These are phyloP conservation scores for Quercus cerris DNA, from an alignment of 306 rosid species.

Conservation along the genomic window DNA sequence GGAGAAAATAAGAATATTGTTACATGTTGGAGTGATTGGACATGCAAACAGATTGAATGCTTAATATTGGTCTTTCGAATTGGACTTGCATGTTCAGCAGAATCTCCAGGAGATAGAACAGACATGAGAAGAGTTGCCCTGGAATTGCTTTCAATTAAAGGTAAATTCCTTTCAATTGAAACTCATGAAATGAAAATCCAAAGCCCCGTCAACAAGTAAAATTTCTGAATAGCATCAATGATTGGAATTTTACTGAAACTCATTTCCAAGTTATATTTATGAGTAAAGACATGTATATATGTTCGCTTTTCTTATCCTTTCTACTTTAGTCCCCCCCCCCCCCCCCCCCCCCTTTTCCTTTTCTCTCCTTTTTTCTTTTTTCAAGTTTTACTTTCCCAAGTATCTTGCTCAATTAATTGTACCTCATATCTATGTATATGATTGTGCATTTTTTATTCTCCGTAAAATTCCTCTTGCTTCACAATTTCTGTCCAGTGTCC, in stretches of 20 bases:
- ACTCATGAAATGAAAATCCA: background rate
- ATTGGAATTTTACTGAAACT: background rate
- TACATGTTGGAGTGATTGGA: background rate
- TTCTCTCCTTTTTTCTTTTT: too few relatives aligned
- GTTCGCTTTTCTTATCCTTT: too few relatives aligned
- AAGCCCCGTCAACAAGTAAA: background rate
- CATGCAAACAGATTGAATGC: background rate
- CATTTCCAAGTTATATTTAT: background rate
- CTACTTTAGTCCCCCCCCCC: too few relatives aligned
- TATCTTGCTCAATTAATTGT: too few relatives aligned
- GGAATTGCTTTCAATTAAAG: background rate
- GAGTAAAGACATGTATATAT: too few relatives aligned
- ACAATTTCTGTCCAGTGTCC: too few relatives aligned
- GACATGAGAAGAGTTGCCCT: background rate
- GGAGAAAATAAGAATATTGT: background rate
- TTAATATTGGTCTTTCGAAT: background rate
- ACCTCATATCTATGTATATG: too few relatives aligned
- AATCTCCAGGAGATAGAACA: background rate
- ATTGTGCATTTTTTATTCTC: too few relatives aligned
- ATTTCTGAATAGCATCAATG: background rate
- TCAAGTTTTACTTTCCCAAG: too few relatives aligned
- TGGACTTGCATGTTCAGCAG: constrained; percentile 5
- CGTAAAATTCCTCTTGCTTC: too few relatives aligned
- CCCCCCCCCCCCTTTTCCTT: too few relatives aligned
- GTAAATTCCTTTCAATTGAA: background rate